A percentile compares a stretch with the other conserved stretches of the same genome.
These are phyloP conservation scores for Nakazawaea siamensis DNA, from an alignment of 805 yeast genomes.

Conservation along the genomic window DNA sequence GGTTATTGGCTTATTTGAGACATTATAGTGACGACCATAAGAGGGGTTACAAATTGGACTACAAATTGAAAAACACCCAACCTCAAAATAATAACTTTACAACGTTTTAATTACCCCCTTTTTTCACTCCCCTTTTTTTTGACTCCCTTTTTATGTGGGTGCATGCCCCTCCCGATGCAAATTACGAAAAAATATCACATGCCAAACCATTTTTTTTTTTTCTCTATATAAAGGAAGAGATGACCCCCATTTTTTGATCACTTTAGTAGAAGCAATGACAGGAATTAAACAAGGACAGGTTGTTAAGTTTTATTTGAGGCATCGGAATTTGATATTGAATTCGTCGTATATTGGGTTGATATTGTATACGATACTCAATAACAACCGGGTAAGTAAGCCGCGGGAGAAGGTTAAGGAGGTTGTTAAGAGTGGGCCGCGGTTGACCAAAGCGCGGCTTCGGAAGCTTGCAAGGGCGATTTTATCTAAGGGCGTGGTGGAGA, in stretches of 20 bases:
- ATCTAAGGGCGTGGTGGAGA: neutral
- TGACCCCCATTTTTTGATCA: no score
- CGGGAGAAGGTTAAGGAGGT: neutral
- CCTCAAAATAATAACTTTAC: no score
- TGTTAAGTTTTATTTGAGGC: conserved; percentile 2
- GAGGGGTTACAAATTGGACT: conserved; percentile 12
- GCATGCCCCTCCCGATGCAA: neutral
- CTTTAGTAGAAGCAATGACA: no score
- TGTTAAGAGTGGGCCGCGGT: conserved; percentile 8
- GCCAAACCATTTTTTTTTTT: no score
- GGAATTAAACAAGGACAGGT: no score
- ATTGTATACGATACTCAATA: conserved; percentile 6
- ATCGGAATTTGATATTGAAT: conserved; percentile 7
- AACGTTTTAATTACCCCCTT: neutral
- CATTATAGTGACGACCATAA: conserved; percentile 22
- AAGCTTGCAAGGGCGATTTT: no score
- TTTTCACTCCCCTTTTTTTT: neutral
- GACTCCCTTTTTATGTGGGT: neutral
- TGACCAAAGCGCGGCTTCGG: no score
- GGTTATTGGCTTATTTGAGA: conserved; percentile 19
- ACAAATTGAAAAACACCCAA: conserved; percentile 8
- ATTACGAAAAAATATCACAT: neutral
- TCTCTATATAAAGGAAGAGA: no score
- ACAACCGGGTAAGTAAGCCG: neutral
- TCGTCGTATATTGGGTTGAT: conserved; percentile 8